Base-by-base conservation (phyloP, 2,329 filamentous ascomycete species). In the Aspergillus vadensis region DNA sequence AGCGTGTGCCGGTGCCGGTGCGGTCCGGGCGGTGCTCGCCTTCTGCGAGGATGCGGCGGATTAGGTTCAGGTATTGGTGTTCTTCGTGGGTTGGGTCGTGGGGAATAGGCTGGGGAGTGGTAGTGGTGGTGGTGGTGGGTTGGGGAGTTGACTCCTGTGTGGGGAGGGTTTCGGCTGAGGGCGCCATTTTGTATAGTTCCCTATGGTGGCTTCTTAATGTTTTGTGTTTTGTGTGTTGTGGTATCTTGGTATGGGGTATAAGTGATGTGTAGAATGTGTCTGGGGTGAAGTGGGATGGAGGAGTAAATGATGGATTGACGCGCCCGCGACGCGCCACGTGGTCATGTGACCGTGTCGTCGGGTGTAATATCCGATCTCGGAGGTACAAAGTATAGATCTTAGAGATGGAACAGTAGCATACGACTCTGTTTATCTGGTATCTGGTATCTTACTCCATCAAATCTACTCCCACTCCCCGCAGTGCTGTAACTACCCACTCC, bases 1-100 rank as follows among this genome's bases (percentile, higher is more conserved):
- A 92, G 72, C 88, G 86, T 10, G 95, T 99, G 58, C 95, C 95
- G 4, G 95, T 99, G 56, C 95, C 95, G 4, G 95, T 99, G 68
- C 91, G 85, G 76, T 99, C 95, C 32, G 92, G 92, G 17, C 95
- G 89, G 73, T 92, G 88, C 76, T 99, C 95, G 70, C 95, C 95
- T 25, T 86, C 80, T 15, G 87, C 81, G 15, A 99, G 83, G 71
- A 98, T 97, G 67, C 91, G 86, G 66, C 88, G 89, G 64, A 98
- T 92, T 25, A 99, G 85, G 69, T 94, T 85, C 61, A 99, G 88
- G 75, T 99, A 99, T 78, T 98, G 95, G 72, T 92, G 83, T 79
- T 99, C 95, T 81, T 98, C 93, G 72, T 97, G 92, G 23, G 70
- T 65, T 55, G 72, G 65, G 58, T 74, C 65, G 55, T 74, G 68